Evolutionary conservation across 495 filamentous ascomycete species (phyloP), one percentile per base, ranked within the genome.

Genomic region (Neurospora sp.): DNA sequence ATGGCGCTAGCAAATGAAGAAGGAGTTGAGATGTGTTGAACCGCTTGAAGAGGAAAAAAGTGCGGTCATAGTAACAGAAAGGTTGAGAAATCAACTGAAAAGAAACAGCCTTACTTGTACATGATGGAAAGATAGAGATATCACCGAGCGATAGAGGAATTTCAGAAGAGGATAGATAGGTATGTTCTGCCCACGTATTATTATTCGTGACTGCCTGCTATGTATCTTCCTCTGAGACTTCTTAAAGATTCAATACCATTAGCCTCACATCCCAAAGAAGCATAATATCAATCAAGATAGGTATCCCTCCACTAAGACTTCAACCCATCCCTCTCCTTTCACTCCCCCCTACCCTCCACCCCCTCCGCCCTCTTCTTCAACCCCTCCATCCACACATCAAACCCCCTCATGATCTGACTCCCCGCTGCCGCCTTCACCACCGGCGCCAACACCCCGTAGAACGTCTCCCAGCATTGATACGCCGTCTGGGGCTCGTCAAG

Each of bases 391-490:
- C 81, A 83, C 37, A 44, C 74, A 38, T 71, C 75, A 74, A 83
- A 82, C 39, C 78, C 83, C 3, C 41, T 72, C 70, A 73, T 71
- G 2, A 84, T 71, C 76, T 78, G 74, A 23, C 31, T 41, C 10
- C 77, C 75, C 16, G 77, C 77, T 0, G 69, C 71, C 27, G 74
- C 0, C 72, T 71, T 70, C 37, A 81, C 72, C 14, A 80, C 75
- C 8, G 75, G 76, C 20, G 76, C 81, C 78, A 84, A 31, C 49
- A 71, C 10, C 0, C 83, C 83, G 10, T 81, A 80, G 46, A 83
- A 83, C n/a, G 83, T 84, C 78, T 84, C 83, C 81, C 80, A 83
- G 76, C 77, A 80, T 10, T 20, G 31, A 62, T 84, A 84, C 37
- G 74, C 73, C 1, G 71, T 79, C 44, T 74, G 73, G 0, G 2